These are phyloP conservation scores for Amaranthus tricolor DNA, from an alignment of 179 eudicot species.

Conservation along the genomic window DNA sequence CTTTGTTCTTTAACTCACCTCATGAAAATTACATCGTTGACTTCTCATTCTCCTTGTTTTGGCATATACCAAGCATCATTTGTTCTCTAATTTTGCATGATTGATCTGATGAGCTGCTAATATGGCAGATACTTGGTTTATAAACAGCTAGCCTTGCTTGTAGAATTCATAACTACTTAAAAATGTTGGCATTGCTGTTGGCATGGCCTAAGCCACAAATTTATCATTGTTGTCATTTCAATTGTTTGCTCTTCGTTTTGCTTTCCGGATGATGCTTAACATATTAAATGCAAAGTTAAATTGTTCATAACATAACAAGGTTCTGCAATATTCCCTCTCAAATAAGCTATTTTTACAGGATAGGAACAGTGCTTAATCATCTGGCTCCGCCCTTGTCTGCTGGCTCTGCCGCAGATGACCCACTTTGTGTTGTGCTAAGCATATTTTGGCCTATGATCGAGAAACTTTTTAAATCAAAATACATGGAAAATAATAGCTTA, in stretches of 20 bases:
- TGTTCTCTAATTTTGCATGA: too few species aligned
- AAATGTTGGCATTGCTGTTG: too few species aligned
- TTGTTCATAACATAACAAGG: neutral
- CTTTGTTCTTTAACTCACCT: too few species aligned
- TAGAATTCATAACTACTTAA: too few species aligned
- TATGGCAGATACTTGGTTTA: too few species aligned
- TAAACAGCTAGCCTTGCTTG: too few species aligned
- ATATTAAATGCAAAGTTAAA: neutral
- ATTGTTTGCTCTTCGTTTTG: neutral
- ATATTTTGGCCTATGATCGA: slow-evolving; percentile 95
- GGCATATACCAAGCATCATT: too few species aligned
- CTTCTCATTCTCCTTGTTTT: too few species aligned
- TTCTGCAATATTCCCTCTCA: slow-evolving; percentile 10
- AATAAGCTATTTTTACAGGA: slow-evolving; percentile 44
- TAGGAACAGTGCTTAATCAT: slow-evolving; percentile 76
- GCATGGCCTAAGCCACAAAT: too few species aligned
- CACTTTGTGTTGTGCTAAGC: slow-evolving; percentile 54
- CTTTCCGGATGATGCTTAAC: neutral
- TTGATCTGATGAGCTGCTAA: too few species aligned
- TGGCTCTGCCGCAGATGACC: slow-evolving; percentile 52
- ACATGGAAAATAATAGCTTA: slow-evolving; percentile 70
- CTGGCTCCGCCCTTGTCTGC: slow-evolving; percentile 49
- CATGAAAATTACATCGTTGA: too few species aligned
- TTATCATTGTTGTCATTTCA: neutral
- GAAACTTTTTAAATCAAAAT: slow-evolving; percentile 68